These are phyloP conservation scores for Singerocomus rubriflavus DNA, from an alignment of 1,284 basidiomycete genomes.

Conservation along the genomic window DNA sequence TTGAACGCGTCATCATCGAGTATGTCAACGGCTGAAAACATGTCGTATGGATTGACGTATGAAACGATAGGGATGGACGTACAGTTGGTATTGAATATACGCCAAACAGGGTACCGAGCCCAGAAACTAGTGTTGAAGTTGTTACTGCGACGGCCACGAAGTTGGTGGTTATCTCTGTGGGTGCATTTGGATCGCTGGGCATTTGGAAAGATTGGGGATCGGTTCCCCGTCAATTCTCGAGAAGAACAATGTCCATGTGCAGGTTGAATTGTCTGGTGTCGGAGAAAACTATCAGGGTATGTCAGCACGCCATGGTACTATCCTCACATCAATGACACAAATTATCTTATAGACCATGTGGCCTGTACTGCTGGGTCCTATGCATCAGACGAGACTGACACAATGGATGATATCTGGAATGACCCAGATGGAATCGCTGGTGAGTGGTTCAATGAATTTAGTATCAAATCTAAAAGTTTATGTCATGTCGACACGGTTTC, in stretches of 20 bases:
- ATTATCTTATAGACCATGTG: constrained; percentile 41
- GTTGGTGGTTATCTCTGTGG: too few species aligned
- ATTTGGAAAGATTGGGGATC: too few species aligned
- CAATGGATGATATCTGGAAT: constrained; percentile 29
- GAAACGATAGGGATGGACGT: constrained; percentile 39
- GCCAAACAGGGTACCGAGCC: constrained; percentile 33
- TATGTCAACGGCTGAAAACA: too few species aligned
- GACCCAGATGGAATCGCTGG: constrained; percentile 30
- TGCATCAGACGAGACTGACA: constrained; percentile 35
- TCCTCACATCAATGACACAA: too few species aligned
- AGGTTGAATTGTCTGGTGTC: too few species aligned
- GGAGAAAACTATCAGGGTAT: too few species aligned
- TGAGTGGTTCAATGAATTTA: constrained; percentile 24
- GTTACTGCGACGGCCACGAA: constrained; percentile 32
- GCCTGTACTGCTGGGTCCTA: constrained; percentile 35
- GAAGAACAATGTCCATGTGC: too few species aligned
- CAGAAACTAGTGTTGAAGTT: constrained; percentile 20
- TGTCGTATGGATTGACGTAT: not conserved
- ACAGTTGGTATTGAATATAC: constrained; percentile 58
- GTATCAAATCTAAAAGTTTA: not conserved
- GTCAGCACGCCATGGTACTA: too few species aligned
- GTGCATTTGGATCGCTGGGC: too few species aligned
- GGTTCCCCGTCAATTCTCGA: too few species aligned
- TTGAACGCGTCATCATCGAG: too few species aligned
- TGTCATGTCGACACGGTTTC: not conserved